Conservation (phyloP, 2,329 filamentous ascomycete genomes). For the Fusarium dlaminii region DNA sequence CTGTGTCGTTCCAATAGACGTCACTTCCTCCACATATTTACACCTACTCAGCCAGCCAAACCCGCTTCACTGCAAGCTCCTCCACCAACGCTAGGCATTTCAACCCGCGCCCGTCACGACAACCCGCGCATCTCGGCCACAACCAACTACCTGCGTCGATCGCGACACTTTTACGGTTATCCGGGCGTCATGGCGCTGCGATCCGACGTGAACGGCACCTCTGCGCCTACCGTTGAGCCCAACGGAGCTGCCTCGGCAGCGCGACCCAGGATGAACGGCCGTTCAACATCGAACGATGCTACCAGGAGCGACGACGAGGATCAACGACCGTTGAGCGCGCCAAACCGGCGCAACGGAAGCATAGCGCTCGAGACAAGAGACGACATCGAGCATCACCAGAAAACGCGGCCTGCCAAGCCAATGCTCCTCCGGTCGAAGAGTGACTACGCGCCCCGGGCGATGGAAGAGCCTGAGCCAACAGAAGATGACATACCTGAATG, state of each 20-base stretch:
- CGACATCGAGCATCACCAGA: slow-evolving; percentile 49
- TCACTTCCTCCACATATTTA: slow-evolving; percentile 40
- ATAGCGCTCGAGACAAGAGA: slow-evolving; percentile 41
- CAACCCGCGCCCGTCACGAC: slow-evolving; percentile 34
- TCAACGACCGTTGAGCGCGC: slow-evolving; percentile 57
- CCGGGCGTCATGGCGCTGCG: slow-evolving; percentile 46
- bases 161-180: slow-evolving; percentile 35
- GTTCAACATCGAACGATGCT: slow-evolving; percentile 42
- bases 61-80: slow-evolving; percentile 36
- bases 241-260: slow-evolving; percentile 41
- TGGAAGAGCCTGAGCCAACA: slow-evolving; percentile 52
- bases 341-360: slow-evolving; percentile 53
- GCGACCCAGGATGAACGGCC: slow-evolving; percentile 42
- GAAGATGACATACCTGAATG: slow-evolving; percentile 62
- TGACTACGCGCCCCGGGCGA: slow-evolving; percentile 59
- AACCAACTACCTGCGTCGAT: slow-evolving; percentile 22
- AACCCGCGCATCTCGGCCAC: slow-evolving; percentile 36
- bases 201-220: slow-evolving; percentile 47
- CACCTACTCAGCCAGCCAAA: slow-evolving; percentile 21
- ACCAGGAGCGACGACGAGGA: slow-evolving; percentile 43
- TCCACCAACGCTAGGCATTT: slow-evolving; percentile 37
- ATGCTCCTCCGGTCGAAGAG: slow-evolving; percentile 66
- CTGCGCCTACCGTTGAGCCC: slow-evolving; percentile 39
- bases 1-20: slow-evolving; percentile 40
- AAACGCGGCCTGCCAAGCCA: slow-evolving; percentile 57